Evolutionary conservation across 1,284 basidiomycete genomes (phyloP), one percentile per base, ranked within the genome.

Genomic region (Trametes hirsuta): DNA sequence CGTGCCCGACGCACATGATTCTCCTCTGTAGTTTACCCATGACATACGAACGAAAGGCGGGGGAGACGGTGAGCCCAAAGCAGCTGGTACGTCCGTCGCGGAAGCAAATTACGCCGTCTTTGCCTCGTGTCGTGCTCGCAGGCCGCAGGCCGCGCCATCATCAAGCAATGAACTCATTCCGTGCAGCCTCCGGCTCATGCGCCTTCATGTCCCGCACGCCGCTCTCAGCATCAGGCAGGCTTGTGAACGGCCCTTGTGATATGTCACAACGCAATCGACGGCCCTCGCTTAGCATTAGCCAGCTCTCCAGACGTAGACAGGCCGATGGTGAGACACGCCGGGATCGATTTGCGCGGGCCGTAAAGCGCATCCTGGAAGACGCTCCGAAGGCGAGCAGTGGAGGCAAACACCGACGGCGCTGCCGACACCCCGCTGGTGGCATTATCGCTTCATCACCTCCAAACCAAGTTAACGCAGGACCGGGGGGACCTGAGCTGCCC

Each of bases 1-100:
- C 51, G 37, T 24, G 15, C 6, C n/a, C 3, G 11, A 47, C 34
- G 52, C 62, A 56, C 49, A 55, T 62, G 63, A 59, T 65, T 59
- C 61, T 56, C 57, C 40, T 12, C 39, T 12, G 24, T 11, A 12
- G 39, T 44, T 25, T 41, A 25, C n/a, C 48, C 35, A 25, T n/a
- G n/a, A n/a, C 55, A 35, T 42, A 41, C 44, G 44, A 41, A 36
- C 44, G 44, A 41, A 36, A 40, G 6, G n/a, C n/a, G 3, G n/a
- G 42, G 44, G 22, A 41, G 55, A 48, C 55, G 55, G 40, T 57
- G 55, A 36, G 21, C 24, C 15, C 22, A 37, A 39, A 12, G 47
- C 25, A 22, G 49, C 41, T 30, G 12, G 25, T 14, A n/a, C 9
- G 41, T 18, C 36, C 18, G 47, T 37, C 42, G 49, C 55, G 55